Conservation (phyloP, 805 yeast species). For the Wickerhamiella azyma region DNA sequence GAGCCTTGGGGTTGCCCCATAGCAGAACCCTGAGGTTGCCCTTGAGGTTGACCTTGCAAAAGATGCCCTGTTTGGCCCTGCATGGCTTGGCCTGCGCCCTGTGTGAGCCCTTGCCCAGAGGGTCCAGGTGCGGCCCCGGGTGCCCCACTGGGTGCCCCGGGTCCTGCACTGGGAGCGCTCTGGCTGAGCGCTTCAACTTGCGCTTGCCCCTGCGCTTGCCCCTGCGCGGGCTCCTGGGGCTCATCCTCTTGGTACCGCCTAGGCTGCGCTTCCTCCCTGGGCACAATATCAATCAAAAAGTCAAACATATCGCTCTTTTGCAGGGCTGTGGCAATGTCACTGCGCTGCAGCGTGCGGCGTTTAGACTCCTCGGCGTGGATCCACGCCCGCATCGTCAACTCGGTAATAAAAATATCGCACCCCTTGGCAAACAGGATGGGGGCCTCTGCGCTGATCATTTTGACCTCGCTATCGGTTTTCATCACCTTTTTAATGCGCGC, state of each 20-base stretch:
- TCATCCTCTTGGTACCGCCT: slow-evolving; percentile 9
- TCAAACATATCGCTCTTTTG: slow-evolving; percentile 96
- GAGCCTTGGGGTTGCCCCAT: too few relatives aligned
- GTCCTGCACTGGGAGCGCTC: neutral
- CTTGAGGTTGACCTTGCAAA: too few relatives aligned
- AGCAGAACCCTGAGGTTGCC: too few relatives aligned
- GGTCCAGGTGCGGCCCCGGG: too few relatives aligned
- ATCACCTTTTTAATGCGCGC: slow-evolving; percentile 95
- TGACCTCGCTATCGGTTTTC: slow-evolving; percentile 95
- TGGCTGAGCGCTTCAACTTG: neutral
- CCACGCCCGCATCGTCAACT: slow-evolving; percentile 97
- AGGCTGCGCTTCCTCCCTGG: slow-evolving; percentile 59
- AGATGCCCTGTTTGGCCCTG: too few relatives aligned
- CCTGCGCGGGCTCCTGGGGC: neutral
- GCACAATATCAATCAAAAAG: slow-evolving; percentile 88
- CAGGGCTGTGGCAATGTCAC: slow-evolving; percentile 89
- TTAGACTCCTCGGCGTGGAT: slow-evolving; percentile 95
- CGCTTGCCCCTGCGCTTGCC: neutral
- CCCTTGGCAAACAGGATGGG: slow-evolving; percentile 96
- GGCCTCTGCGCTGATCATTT: slow-evolving; percentile 97
- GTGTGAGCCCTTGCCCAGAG: too few relatives aligned
- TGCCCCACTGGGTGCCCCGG: too few relatives aligned
- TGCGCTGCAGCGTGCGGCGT: slow-evolving; percentile 82
- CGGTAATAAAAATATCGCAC: slow-evolving; percentile 93
- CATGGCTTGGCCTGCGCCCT: too few relatives aligned